Evolutionary conservation across 345 rosid species (phyloP).

Genomic region (Moricandia arvensis): DNA sequence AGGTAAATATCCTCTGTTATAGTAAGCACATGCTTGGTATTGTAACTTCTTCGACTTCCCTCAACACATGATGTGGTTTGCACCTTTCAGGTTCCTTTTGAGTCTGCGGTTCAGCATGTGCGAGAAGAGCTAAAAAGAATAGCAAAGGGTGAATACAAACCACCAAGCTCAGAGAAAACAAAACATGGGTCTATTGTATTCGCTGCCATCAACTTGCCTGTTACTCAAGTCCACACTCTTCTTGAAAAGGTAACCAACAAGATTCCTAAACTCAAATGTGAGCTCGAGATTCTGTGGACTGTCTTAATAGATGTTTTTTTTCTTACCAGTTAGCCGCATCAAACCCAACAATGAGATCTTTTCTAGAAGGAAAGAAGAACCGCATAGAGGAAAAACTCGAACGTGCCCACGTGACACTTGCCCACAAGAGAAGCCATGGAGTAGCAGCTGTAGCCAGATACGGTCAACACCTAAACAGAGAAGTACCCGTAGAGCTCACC

Average conservation of each 20-base stretch:
- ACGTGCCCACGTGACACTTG: constrained; percentile 80
- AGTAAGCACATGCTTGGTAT: not conserved
- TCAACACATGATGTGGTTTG: constrained; percentile 9
- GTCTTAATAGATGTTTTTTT: not conserved
- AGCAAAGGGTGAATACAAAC: constrained; percentile 63
- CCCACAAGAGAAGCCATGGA: constrained; percentile 93
- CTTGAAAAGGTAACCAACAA: constrained; percentile 49
- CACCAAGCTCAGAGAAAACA: constrained; percentile 67
- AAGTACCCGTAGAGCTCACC: constrained; percentile 67
- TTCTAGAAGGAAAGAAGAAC: constrained; percentile 54
- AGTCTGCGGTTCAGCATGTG: constrained; percentile 67
- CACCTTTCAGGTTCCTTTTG: constrained; percentile 71
- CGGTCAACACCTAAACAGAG: constrained; percentile 46
- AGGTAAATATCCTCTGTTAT: constrained; percentile 48
- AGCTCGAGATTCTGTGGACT: not conserved
- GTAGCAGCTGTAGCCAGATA: constrained; percentile 75
- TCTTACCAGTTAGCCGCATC: constrained; percentile 50
- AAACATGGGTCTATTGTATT: constrained; percentile 67
- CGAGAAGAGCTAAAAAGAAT: constrained; percentile 63
- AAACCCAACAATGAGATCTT: constrained; percentile 47
- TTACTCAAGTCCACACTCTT: constrained; percentile 47
- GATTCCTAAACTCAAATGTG: not conserved
- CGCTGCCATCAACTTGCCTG: constrained; percentile 77
- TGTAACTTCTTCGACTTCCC: not conserved
- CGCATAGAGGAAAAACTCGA: constrained; percentile 46